These are phyloP conservation scores for Cladosporium sp. DNA, from an alignment of 2,329 filamentous ascomycete genomes.

Conservation along the genomic window DNA sequence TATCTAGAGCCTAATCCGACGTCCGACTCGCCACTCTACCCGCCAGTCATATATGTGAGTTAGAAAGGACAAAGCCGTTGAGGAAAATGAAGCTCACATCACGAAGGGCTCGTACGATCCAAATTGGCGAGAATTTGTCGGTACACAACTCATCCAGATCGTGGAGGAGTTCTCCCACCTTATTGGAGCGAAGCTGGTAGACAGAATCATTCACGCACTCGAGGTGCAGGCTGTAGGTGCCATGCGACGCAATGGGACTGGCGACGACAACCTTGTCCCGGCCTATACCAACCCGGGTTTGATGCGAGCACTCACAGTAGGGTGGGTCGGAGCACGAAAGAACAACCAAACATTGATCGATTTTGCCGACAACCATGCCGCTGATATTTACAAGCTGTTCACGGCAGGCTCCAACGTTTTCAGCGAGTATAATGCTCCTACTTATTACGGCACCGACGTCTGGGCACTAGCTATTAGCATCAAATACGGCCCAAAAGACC, in stretches of 20 bases:
- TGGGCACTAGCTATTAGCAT: neutral
- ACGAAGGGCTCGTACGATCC: neutral
- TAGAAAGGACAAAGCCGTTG: neutral
- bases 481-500: neutral
- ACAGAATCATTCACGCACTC: neutral
- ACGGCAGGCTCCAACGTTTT: neutral
- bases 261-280: neutral
- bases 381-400: neutral
- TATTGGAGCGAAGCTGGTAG: neutral
- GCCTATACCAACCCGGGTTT: neutral
- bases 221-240: neutral
- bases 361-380: neutral
- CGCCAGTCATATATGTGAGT: neutral
- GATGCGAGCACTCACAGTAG: neutral
- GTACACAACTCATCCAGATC: neutral
- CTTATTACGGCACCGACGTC: neutral
- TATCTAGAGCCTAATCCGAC: neutral
- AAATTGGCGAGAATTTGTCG: neutral
- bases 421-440: neutral
- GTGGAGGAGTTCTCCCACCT: neutral
- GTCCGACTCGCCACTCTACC: neutral
- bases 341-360: neutral
- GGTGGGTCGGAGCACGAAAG: neutral
- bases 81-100: neutral
- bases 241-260: neutral